phyloP scores from a whole-genome alignment of 2,329 filamentous ascomycete species.

The Phialocephala subalpina region DNA sequence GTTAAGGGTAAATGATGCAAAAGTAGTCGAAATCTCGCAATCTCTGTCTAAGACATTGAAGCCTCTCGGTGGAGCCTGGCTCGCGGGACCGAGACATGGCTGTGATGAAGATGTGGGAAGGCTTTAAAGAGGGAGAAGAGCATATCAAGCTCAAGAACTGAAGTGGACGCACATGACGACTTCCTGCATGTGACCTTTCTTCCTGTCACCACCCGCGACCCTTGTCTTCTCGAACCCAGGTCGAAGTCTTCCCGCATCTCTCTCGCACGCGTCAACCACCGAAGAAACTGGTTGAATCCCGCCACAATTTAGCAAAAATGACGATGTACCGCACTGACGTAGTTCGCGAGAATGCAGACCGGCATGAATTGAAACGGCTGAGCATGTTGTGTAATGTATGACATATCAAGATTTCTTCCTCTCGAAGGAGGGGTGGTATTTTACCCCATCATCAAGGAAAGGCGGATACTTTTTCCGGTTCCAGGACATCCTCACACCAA shows the following conservation, averaged over 20 bases:
- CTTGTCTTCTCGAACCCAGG: background rate
- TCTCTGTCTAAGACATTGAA: background rate
- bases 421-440: background rate
- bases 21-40: background rate
- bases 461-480: slow-evolving; percentile 15
- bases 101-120: background rate
- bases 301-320: background rate
- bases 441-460: slow-evolving; percentile 8
- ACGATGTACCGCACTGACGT: slow-evolving; percentile 7
- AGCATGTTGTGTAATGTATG: slow-evolving; percentile 11
- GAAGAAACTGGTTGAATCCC: background rate
- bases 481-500: background rate
- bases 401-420: slow-evolving; percentile 9
- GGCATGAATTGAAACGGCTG: background rate
- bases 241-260: background rate
- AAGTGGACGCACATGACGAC: background rate
- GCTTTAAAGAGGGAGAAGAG: background rate
- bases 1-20: background rate
- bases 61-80: background rate
- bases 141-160: background rate
- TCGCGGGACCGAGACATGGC: background rate
- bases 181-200: background rate
- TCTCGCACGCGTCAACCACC: background rate
- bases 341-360: background rate
- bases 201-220: background rate